Conservation (phyloP, 306 rosid genomes). For the Vigna mungo region DNA sequence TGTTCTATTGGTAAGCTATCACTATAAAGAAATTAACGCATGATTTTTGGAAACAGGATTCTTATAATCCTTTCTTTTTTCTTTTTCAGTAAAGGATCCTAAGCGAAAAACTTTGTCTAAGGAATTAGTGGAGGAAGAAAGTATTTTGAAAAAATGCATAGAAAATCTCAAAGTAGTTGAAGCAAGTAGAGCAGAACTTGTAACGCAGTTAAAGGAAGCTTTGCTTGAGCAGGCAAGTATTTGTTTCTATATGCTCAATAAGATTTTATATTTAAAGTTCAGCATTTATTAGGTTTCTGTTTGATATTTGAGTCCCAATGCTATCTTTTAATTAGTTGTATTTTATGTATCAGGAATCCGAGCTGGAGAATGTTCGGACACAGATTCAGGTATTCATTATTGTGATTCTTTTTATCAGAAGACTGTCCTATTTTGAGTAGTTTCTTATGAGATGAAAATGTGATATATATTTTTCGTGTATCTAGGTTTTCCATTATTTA, state of each 20-base stretch:
- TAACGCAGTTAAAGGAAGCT: constrained; percentile 82
- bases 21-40: constrained; percentile 20
- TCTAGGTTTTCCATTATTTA: constrained; percentile 37
- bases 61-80: constrained; percentile 35
- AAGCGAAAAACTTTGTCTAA: constrained; percentile 71
- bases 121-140: constrained; percentile 84
- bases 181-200: constrained; percentile 78
- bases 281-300: constrained; percentile 19
- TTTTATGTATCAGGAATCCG: constrained; percentile 74
- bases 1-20: constrained; percentile 63
- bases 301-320: constrained; percentile 36
- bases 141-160: constrained; percentile 71
- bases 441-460: constrained; percentile 11
- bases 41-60: constrained; percentile 37
- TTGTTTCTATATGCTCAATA: constrained; percentile 13
- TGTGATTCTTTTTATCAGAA: constrained; percentile 9
- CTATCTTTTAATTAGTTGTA: constrained; percentile 29
- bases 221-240: constrained; percentile 80
- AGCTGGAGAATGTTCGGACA: constrained; percentile 83
- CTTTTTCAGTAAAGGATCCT: constrained; percentile 83
- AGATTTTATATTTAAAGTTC: background rate
- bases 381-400: constrained; percentile 81
- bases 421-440: constrained; percentile 36
- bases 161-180: constrained; percentile 75
- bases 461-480: constrained; percentile 3